Conservation (phyloP, 208 protist species). For the Crithidia bombi region DNA sequence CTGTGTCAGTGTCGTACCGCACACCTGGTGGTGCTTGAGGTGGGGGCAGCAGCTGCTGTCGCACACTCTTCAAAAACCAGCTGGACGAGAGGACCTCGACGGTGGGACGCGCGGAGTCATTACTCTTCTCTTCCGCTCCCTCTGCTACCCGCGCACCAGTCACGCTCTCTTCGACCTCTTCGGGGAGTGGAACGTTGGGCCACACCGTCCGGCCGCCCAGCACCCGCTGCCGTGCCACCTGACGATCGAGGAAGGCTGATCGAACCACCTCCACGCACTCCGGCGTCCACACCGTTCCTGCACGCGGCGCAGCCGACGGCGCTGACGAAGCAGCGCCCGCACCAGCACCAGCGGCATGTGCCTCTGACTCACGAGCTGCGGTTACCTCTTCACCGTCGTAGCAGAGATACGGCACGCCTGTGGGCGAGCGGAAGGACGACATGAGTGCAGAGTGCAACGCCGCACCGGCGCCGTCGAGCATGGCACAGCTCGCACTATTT, state of each 20-base stretch:
- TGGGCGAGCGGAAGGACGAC: neutral
- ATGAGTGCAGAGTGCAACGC: neutral
- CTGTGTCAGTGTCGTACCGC: constrained; percentile 4
- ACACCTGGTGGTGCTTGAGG: constrained; percentile 24
- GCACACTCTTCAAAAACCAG: constrained; percentile 27
- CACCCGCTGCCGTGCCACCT: constrained; percentile 26
- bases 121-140: neutral
- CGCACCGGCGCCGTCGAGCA: neutral
- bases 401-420: constrained; percentile 2
- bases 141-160: neutral
- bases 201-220: constrained; percentile 26
- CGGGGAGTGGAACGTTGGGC: constrained; percentile 27
- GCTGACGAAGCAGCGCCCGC: too few relatives aligned
- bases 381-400: constrained; percentile 2
- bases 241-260: constrained; percentile 34
- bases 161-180: neutral
- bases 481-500: constrained; percentile 1
- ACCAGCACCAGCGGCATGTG: neutral
- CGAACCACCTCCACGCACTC: constrained; percentile 42
- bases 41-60: constrained; percentile 32
- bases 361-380: neutral
- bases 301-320: neutral
- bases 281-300: constrained; percentile 16
- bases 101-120: constrained; percentile 2
- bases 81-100: constrained; percentile 6